Base-by-base conservation (phyloP, 257 asterid species). In the Leonotis leonurus region DNA sequence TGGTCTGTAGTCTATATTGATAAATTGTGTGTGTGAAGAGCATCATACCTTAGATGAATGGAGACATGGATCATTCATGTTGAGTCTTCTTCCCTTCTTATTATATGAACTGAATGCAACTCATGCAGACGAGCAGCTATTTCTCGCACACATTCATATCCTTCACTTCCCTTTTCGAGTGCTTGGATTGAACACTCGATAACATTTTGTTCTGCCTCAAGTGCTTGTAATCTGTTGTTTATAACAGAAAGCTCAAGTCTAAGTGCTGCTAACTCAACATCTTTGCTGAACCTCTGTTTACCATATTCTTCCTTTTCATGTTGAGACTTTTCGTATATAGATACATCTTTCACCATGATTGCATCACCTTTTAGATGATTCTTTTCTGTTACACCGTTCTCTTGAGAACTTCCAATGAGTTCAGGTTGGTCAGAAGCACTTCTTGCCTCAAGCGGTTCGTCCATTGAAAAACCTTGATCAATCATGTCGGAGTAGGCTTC, bases 161-260 rank as follows among this genome's bases (percentile, higher is more conserved):
- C 88, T 49, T 73, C 77, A 18, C 72, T 75, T 51, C 89, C 87
- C 56, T 71, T 82, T 48, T 70, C 69, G 25, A 81, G 75, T 55
- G 84, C 78, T 59, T 68, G 69, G 43, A 82, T 73, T 6, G 86
- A 75, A 52, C 77, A 57, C 75, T 78, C 74, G 22, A 80, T 70
- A 70, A 69, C 75, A 74, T 70, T 70, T 40, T 67, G 72, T 53
- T 79, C 86, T 66, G 74, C 77, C 65, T 81, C 87, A 29, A 76
- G 73, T 12, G 70, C 75, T 59, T 76, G 74, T 63, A 81, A 45
- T 68, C 85, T 81, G 57, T 62, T 64, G 37, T 61, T 72, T 60
- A 78, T 51, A 69, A 43, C 61, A 20, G 78, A 74, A 62, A 85
- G 78, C 73, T 83, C 82, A 4, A 61, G 65, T 62, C 64, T 65